Conservation (phyloP, 2,329 filamentous ascomycete genomes). For the Davidsoniella australis region DNA sequence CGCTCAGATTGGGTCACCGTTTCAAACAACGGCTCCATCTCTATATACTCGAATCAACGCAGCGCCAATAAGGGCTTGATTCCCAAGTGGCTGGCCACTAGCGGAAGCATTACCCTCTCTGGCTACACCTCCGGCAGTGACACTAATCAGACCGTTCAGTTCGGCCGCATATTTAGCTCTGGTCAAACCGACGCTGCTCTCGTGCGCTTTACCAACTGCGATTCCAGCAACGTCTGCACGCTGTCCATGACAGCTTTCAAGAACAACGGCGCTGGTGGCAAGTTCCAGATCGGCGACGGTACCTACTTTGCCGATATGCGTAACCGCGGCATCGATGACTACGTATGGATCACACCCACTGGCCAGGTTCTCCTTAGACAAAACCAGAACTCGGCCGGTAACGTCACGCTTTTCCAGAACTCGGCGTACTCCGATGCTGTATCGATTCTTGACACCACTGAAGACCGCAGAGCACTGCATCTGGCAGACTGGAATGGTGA, state of each 20-base stretch:
- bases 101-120: background rate
- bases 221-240: constrained; percentile 2
- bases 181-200: background rate
- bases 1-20: constrained; percentile 15
- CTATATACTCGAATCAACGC: constrained; percentile 17
- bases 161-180: constrained; percentile 14
- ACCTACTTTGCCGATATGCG: constrained; percentile 12
- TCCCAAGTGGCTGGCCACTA: constrained; percentile 8
- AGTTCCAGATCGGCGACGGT: constrained; percentile 13
- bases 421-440: background rate
- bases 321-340: constrained; percentile 13
- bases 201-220: background rate
- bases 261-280: constrained; percentile 14
- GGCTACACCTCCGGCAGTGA: background rate
- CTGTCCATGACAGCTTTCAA: constrained; percentile 12
- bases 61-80: constrained; percentile 9
- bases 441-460: constrained; percentile 1
- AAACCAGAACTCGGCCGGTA: constrained; percentile 5
- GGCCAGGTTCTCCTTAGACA: constrained; percentile 10
- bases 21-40: constrained; percentile 16
- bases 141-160: constrained; percentile 10
- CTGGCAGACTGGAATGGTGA: constrained; percentile 23
- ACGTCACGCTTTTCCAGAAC: background rate
- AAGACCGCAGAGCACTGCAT: constrained; percentile 19
- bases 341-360: constrained; percentile 13